Conservation (phyloP, 768 basidiomycete genomes). For the Naganishia friedmannii region DNA sequence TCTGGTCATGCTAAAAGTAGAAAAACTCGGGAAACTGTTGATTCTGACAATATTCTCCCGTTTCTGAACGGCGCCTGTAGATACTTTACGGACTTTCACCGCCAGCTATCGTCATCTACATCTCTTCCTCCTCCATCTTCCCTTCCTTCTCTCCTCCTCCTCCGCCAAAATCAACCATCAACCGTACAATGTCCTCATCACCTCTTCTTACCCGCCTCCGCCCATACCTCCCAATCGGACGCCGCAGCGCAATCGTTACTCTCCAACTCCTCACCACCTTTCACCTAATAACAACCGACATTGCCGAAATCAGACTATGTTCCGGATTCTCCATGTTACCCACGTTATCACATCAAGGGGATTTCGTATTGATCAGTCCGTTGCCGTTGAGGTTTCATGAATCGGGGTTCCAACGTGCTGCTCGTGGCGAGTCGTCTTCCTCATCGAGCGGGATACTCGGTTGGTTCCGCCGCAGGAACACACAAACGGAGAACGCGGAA, state of each 20-base stretch:
- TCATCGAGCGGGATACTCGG: background rate
- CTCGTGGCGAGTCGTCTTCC: background rate
- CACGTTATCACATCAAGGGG: conserved; percentile 47
- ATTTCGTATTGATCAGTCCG: conserved; percentile 48
- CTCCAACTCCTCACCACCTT: conserved; percentile 33
- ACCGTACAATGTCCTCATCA: background rate
- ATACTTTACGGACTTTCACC: no score
- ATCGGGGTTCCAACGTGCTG: conserved; percentile 6
- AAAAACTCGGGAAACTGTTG: no score
- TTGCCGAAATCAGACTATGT: conserved; percentile 45
- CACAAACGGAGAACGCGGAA: conserved; percentile 7
- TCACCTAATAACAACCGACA: conserved; percentile 44
- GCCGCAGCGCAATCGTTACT: conserved; percentile 30
- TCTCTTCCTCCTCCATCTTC: background rate
- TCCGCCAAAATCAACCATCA: background rate
- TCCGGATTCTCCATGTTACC: conserved; percentile 53
- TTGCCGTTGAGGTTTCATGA: conserved; percentile 33
- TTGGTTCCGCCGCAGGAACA: conserved; percentile 9
- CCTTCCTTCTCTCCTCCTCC: background rate
- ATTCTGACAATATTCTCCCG: no score
- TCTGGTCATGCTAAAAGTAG: no score
- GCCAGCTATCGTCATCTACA: background rate
- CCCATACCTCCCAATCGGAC: conserved; percentile 13
- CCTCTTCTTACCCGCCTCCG: conserved; percentile 24
- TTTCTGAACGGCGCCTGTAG: no score